Evolutionary conservation across 2,329 filamentous ascomycete genomes (phyloP), one percentile per base, ranked within the genome.

Genomic region (Hysterium pulicare): DNA sequence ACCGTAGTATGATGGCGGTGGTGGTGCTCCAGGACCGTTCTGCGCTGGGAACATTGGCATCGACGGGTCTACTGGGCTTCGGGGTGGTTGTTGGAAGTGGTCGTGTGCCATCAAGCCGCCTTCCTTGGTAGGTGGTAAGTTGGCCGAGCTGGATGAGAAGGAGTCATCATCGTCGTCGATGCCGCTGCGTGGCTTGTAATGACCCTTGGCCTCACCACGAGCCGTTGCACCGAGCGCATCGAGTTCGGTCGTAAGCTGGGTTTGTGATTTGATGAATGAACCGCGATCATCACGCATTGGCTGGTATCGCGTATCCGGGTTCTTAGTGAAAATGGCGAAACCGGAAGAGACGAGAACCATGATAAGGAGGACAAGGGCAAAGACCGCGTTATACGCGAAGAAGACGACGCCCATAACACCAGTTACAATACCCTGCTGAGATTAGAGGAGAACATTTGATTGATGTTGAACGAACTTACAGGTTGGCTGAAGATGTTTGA

Each of bases 221-320:
- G 90, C 90, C 4, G 90, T 95, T 13, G 87, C 87, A 51, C 87
- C 90, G 44, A 96, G 74, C 7, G 90, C 90, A 65, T 96, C 90
- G 38, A 96, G 78, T 69, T 96, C 90, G 6, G 90, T 95, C 4
- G 85, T 88, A 13, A 95, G 74, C 59, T 91, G 84, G 4, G 87
- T 87, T 67, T 93, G 87, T 11, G 90, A 95, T 75, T 96, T 96
- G 82, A 96, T 95, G 72, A 97, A 96, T 8, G 90, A 96, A 39
- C 88, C 89, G 57, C 91, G 85, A 68, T 97, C 91, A 59, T 97
- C 91, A 41, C 86, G 86, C 90, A 97, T 96, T 58, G 89, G 90
- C 69, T 95, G 89, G 70, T 97, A 97, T 48, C 90, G 84, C 32
- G 86, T 88, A 64, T 97, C 91, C 17, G 91, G 91, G 71, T 96